Evolutionary conservation across 2,329 filamentous ascomycete genomes (phyloP).

Genomic region (Rhynchosporium graminicola): DNA sequence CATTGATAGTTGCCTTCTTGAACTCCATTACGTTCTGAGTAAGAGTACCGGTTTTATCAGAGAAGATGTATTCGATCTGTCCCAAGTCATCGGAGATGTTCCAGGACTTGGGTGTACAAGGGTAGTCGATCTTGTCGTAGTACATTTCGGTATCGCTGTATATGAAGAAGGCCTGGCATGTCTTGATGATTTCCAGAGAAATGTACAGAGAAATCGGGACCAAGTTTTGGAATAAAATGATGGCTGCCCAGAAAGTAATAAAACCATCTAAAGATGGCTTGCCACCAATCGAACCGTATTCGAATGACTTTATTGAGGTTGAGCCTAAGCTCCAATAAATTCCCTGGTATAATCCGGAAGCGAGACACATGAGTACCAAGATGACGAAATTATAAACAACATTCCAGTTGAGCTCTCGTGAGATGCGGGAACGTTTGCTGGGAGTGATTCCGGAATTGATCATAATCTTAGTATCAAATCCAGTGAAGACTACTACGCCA

Average conservation of each 20-base stretch:
- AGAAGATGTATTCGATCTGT: slow-evolving; percentile 99
- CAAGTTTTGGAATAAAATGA: slow-evolving; percentile 98
- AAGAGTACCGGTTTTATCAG: slow-evolving; percentile 86
- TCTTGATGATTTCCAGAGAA: slow-evolving; percentile 91
- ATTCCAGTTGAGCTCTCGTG: slow-evolving; percentile 93
- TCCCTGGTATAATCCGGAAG: slow-evolving; percentile 83
- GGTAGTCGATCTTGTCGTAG: slow-evolving; percentile 90
- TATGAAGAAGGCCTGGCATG: slow-evolving; percentile 93
- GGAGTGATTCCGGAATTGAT: slow-evolving; percentile 95
- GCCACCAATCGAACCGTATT: slow-evolving; percentile 79
- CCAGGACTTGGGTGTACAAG: slow-evolving; percentile 96
- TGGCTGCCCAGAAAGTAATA: slow-evolving; percentile 92
- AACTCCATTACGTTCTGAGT: slow-evolving; percentile 98
- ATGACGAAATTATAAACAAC: slow-evolving; percentile 96
- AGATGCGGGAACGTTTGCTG: slow-evolving; percentile 87
- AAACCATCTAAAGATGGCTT: slow-evolving; percentile 79
- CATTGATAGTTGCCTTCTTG: slow-evolving; percentile 97
- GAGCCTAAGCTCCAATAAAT: slow-evolving; percentile 74
- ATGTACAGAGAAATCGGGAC: slow-evolving; percentile 98
- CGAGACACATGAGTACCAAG: slow-evolving; percentile 83
- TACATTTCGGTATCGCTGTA: slow-evolving; percentile 97
- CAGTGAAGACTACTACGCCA: slow-evolving; percentile 90
- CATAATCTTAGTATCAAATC: slow-evolving; percentile 98
- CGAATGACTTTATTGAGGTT: slow-evolving; percentile 78
- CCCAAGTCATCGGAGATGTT: slow-evolving; percentile 98